phyloP scores from a whole-genome alignment of 345 rosid genomes.

The Stellera chamaejasme region DNA sequence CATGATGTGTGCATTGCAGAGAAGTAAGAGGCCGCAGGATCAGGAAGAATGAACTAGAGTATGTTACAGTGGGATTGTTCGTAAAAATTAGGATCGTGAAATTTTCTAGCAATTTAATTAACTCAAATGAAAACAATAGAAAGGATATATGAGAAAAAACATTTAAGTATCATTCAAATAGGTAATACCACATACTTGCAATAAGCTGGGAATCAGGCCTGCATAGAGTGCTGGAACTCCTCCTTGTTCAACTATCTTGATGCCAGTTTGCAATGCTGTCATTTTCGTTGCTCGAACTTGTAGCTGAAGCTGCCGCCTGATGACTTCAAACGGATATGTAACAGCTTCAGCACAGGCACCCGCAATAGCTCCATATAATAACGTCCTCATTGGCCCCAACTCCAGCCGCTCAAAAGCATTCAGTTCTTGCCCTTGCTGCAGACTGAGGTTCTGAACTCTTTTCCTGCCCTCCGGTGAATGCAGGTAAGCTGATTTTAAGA shows the following conservation, averaged over 20 bases:
- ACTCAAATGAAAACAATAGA: background rate
- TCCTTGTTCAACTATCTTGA: conserved; percentile 54
- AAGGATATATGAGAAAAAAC: background rate
- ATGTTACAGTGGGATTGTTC: too few relatives aligned
- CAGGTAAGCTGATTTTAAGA: conserved; percentile 53
- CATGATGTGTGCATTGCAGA: too few relatives aligned
- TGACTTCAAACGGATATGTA: conserved; percentile 72
- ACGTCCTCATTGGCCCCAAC: conserved; percentile 62
- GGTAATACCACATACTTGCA: conserved; percentile 37
- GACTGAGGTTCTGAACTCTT: conserved; percentile 50
- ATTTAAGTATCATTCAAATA: background rate
- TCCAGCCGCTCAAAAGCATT: conserved; percentile 68
- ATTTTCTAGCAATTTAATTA: background rate
- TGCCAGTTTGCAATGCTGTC: conserved; percentile 48
- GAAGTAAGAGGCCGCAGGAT: too few relatives aligned
- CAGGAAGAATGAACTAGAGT: too few relatives aligned
- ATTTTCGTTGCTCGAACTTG: conserved; percentile 50
- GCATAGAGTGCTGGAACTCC: conserved; percentile 67
- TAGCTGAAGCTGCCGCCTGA: conserved; percentile 65
- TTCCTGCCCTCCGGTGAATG: conserved; percentile 55
- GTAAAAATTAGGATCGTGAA: background rate
- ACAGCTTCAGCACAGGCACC: conserved; percentile 83
- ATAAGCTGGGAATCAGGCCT: conserved; percentile 65
- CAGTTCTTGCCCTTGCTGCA: conserved; percentile 41
- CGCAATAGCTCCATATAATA: conserved; percentile 60